Percentiles rank a stretch among this genome's conserved stretches.
Evolutionary conservation across 805 yeast species (phyloP).

Genomic region (Komagataella phaffii): DNA sequence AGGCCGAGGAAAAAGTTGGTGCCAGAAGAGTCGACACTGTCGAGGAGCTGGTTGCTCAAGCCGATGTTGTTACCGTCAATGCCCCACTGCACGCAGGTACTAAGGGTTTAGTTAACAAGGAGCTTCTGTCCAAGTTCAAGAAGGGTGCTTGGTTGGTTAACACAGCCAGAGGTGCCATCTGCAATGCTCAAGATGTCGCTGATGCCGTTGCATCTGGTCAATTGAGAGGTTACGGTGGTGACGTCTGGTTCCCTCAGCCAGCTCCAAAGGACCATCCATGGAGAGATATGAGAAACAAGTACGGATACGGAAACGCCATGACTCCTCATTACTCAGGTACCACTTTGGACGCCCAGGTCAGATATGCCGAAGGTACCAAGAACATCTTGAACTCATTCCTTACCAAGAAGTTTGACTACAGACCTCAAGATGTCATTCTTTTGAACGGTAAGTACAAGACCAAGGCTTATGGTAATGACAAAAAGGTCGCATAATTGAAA

Average conservation of each 20-base stretch:
- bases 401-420: slow-evolving; percentile 48
- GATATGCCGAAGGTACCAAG: slow-evolving; percentile 62
- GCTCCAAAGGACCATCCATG: slow-evolving; percentile 70
- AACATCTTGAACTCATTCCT: slow-evolving; percentile 52
- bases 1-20: slow-evolving; percentile 42
- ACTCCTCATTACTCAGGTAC: slow-evolving; percentile 76
- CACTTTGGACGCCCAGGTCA: slow-evolving; percentile 64
- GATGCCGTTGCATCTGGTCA: slow-evolving; percentile 60
- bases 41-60: slow-evolving; percentile 51
- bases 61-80: slow-evolving; percentile 68
- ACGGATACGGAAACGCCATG: slow-evolving; percentile 74
- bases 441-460: slow-evolving; percentile 63
- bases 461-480: slow-evolving; percentile 50
- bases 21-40: slow-evolving; percentile 45
- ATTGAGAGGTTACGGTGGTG: slow-evolving; percentile 73
- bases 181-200: slow-evolving; percentile 61
- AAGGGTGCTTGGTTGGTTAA: slow-evolving; percentile 62
- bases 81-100: slow-evolving; percentile 67
- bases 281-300: slow-evolving; percentile 53
- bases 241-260: slow-evolving; percentile 80
- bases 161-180: slow-evolving; percentile 76
- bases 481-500: slow-evolving; percentile 11
- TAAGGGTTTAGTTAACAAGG: slow-evolving; percentile 52
- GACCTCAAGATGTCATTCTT: slow-evolving; percentile 66
- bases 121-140: slow-evolving; percentile 54